A percentile compares a stretch with the other conserved stretches of the same genome.
Conservation (phyloP, 768 basidiomycete species). For the Podaxis sp. region DNA sequence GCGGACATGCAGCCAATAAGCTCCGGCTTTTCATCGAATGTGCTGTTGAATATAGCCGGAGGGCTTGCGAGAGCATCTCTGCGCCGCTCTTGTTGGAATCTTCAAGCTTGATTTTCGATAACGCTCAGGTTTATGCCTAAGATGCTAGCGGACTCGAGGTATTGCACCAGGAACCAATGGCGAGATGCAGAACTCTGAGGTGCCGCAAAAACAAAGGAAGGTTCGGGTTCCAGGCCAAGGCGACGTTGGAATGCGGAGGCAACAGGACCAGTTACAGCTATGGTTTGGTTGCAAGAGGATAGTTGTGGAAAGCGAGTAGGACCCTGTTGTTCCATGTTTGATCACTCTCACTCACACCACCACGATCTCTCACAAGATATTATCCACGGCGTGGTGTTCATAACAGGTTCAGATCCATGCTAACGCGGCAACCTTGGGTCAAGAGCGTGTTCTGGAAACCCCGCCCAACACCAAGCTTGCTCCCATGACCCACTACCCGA, state of each 20-base stretch:
- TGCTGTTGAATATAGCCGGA: background rate
- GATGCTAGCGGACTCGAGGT: background rate
- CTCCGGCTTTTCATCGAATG: background rate
- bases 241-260: background rate
- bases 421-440: background rate
- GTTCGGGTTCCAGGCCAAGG: background rate
- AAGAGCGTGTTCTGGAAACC: too few relatives aligned
- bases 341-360: background rate
- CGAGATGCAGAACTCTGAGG: background rate
- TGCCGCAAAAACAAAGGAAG: background rate
- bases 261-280: background rate
- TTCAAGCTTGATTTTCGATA: background rate
- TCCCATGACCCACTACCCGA: too few relatives aligned
- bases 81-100: background rate
- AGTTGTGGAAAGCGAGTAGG: background rate
- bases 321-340: background rate
- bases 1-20: background rate
- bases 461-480: too few relatives aligned
- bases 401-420: background rate
- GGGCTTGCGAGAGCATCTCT: background rate
- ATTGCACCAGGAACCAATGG: background rate
- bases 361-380: background rate
- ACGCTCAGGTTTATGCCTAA: background rate
- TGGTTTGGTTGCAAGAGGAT: background rate
- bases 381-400: background rate